Conservation (phyloP, 2,329 filamentous ascomycete species). For the Hyphodiscus sp. region DNA sequence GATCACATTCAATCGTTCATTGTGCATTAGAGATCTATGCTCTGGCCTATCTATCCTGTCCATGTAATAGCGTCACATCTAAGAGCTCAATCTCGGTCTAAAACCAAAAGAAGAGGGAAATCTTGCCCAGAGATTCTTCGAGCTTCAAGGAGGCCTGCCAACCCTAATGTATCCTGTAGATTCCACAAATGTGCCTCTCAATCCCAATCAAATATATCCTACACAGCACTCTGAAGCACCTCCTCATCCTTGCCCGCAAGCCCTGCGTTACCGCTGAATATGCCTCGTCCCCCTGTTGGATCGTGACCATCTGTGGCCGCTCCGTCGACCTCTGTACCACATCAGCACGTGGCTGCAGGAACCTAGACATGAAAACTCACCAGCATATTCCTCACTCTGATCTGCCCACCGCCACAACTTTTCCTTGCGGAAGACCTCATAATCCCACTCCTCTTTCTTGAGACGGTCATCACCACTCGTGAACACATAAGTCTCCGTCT, state of each 20-base stretch:
- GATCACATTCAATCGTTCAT: neutral
- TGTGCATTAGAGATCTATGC: neutral
- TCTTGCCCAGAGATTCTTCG: too few relatives aligned
- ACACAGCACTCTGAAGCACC: neutral
- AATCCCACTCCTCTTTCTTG: conserved; percentile 80
- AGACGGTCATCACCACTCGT: conserved; percentile 41
- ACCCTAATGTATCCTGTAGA: neutral
- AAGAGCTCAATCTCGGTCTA: neutral
- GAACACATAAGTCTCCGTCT: conserved; percentile 60
- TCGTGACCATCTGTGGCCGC: neutral
- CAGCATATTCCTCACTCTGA: conserved; percentile 9
- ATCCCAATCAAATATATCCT: neutral
- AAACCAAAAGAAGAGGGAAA: too few relatives aligned
- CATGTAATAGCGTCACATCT: neutral
- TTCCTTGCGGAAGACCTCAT: conserved; percentile 69
- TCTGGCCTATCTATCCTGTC: neutral
- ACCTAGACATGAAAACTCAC: conserved; percentile 1
- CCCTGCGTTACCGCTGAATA: neutral
- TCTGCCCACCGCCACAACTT: conserved; percentile 50
- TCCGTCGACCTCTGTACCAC: neutral
- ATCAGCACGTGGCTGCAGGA: neutral
- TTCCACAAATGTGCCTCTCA: neutral
- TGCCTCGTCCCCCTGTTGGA: neutral
- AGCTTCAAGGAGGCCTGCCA: neutral
- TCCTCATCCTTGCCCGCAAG: neutral